phyloP scores from a whole-genome alignment of 1,284 basidiomycete species.

The Afroboletus lepidellus region DNA sequence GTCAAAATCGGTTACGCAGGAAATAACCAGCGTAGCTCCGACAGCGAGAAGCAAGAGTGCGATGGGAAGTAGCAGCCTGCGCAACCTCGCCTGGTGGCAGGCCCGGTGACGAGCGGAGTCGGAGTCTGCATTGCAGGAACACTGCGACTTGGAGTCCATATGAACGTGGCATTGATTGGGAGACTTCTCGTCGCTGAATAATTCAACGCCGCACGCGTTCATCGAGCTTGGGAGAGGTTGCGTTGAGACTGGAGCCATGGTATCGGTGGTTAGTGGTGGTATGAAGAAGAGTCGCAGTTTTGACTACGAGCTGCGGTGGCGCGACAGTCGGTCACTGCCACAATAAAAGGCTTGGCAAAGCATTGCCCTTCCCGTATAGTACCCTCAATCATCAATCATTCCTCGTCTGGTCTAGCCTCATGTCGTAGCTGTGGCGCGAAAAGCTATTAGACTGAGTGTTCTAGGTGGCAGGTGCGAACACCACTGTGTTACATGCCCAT shows the following conservation, averaged over 20 bases:
- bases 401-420: no score
- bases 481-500: no score
- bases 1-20: slow-evolving; percentile 31
- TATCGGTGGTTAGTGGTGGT: slow-evolving; percentile 18
- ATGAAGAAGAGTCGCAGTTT: background rate
- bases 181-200: slow-evolving; percentile 15
- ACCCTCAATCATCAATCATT: no score
- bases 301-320: background rate
- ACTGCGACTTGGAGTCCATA: slow-evolving; percentile 18
- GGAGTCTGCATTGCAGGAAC: slow-evolving; percentile 20
- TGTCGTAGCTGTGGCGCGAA: no score
- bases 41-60: slow-evolving; percentile 33
- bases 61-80: slow-evolving; percentile 35
- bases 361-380: no score
- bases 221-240: slow-evolving; percentile 27
- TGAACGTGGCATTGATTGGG: slow-evolving; percentile 30
- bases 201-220: slow-evolving; percentile 14
- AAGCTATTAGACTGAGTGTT: no score
- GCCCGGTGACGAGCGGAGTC: slow-evolving; percentile 25
- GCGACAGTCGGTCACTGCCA: slow-evolving; percentile 6
- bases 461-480: no score
- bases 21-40: slow-evolving; percentile 33
- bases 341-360: background rate
- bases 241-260: slow-evolving; percentile 27
- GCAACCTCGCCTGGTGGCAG: slow-evolving; percentile 40